These are phyloP conservation scores for Wickerhamomyces bovis DNA, from an alignment of 805 yeast species.

Conservation along the genomic window DNA sequence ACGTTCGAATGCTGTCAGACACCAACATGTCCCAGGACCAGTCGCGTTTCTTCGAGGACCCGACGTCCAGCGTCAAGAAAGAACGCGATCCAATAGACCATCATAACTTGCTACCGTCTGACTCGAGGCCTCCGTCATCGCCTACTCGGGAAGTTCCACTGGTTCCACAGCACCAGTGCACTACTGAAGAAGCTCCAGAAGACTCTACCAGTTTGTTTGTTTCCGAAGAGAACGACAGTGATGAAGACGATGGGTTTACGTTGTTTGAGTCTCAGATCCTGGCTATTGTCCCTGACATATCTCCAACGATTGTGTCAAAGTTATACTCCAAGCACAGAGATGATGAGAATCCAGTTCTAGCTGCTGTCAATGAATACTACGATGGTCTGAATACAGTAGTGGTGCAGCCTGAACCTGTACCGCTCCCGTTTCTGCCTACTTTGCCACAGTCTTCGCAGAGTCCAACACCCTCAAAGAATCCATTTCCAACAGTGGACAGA, in stretches of 20 bases:
- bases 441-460: background rate
- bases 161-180: background rate
- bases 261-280: constrained; percentile 28
- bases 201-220: background rate
- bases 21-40: background rate
- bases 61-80: background rate
- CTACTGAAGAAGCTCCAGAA: background rate
- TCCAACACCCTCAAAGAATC: background rate
- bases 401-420: background rate
- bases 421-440: background rate
- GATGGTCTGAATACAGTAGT: constrained; percentile 18
- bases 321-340: constrained; percentile 26
- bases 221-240: constrained; percentile 1
- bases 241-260: constrained; percentile 15
- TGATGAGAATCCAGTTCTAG: constrained; percentile 25
- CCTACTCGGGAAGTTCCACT: too few species aligned
- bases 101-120: constrained; percentile 1
- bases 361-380: constrained; percentile 36
- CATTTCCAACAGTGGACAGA: too few species aligned
- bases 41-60: background rate
- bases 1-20: background rate
- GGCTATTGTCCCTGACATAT: constrained; percentile 31
- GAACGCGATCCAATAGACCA: constrained; percentile 1
- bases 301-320: constrained; percentile 12
- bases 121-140: background rate